phyloP scores from a whole-genome alignment of 345 rosid species.

The Salix brachista region DNA sequence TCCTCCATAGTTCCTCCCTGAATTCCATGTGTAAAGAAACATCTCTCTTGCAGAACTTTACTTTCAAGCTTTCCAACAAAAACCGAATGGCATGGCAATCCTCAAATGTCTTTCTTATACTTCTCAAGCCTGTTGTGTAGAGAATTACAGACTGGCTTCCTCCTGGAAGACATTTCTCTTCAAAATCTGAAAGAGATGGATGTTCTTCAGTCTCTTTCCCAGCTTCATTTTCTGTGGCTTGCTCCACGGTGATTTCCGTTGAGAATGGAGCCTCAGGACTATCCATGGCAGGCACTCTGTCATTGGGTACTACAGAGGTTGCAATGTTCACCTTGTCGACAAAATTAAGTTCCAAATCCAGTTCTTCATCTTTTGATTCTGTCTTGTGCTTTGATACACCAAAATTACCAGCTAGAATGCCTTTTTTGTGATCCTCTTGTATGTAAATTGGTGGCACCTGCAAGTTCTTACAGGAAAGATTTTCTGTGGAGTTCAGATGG shows the following conservation, averaged over 20 bases:
- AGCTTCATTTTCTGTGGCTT: background rate
- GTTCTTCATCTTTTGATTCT: constrained; percentile 27
- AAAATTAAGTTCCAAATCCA: constrained; percentile 10
- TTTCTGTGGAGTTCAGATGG: constrained; percentile 31
- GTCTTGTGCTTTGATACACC: constrained; percentile 4
- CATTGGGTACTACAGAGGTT: constrained; percentile 10
- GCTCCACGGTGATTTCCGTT: constrained; percentile 8
- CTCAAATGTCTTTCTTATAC: constrained; percentile 79
- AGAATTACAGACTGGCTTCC: constrained; percentile 63
- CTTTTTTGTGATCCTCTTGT: constrained; percentile 23
- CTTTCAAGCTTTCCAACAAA: constrained; percentile 56
- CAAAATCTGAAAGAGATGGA: constrained; percentile 29
- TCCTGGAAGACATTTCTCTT: constrained; percentile 63
- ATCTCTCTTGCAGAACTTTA: constrained; percentile 58
- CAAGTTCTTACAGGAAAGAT: constrained; percentile 12
- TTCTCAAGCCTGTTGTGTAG: constrained; percentile 73
- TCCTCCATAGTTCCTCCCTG: constrained; percentile 74
- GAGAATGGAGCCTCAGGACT: constrained; percentile 13
- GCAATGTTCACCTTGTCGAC: constrained; percentile 8
- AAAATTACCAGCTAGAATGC: constrained; percentile 6
- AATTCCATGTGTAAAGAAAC: constrained; percentile 69
- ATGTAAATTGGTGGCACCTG: constrained; percentile 18
- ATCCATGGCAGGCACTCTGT: background rate
- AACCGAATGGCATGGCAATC: constrained; percentile 60
- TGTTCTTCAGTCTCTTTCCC: constrained; percentile 12